These are phyloP conservation scores for Euphorbia neoarborescens DNA, from an alignment of 441 rosid species.

Conservation along the genomic window DNA sequence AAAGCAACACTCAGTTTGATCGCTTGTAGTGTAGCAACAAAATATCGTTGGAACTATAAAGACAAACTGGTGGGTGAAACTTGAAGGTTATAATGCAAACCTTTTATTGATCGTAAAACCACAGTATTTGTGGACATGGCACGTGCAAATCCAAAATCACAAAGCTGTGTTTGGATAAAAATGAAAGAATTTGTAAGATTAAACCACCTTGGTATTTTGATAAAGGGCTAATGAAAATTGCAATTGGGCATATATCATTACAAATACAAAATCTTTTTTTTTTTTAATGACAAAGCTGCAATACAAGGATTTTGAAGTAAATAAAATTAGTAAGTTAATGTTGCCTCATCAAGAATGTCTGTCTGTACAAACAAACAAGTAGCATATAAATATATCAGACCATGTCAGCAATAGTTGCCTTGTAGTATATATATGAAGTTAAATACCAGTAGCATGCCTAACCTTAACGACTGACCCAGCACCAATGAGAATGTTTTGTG, in stretches of 20 bases:
- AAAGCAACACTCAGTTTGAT: constrained; percentile 6
- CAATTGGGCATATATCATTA: not conserved
- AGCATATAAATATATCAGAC: not conserved
- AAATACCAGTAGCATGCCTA: constrained; percentile 9
- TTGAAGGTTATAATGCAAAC: constrained; percentile 27
- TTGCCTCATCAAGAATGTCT: not conserved
- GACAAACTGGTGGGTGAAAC: not conserved
- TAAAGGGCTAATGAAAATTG: constrained; percentile 2
- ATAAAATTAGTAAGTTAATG: not conserved
- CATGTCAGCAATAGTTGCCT: not conserved
- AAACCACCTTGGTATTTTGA: not conserved
- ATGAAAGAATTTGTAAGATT: constrained; percentile 14
- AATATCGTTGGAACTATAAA: not conserved
- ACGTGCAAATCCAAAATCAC: constrained; percentile 99
- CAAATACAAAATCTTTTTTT: not conserved
- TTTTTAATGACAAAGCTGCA: not conserved
- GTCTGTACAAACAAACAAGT: not conserved
- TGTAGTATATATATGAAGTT: not conserved
- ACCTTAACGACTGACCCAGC: constrained; percentile 95
- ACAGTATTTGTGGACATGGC: constrained; percentile 97
- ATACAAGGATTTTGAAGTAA: not conserved
- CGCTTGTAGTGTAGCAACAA: not conserved
- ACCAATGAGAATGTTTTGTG: constrained; percentile 94
- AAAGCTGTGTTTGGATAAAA: constrained; percentile 50
- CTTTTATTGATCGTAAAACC: constrained; percentile 92